These are phyloP conservation scores for Citeromyces siamensis DNA, from an alignment of 1,139 yeast species.

Conservation along the genomic window DNA sequence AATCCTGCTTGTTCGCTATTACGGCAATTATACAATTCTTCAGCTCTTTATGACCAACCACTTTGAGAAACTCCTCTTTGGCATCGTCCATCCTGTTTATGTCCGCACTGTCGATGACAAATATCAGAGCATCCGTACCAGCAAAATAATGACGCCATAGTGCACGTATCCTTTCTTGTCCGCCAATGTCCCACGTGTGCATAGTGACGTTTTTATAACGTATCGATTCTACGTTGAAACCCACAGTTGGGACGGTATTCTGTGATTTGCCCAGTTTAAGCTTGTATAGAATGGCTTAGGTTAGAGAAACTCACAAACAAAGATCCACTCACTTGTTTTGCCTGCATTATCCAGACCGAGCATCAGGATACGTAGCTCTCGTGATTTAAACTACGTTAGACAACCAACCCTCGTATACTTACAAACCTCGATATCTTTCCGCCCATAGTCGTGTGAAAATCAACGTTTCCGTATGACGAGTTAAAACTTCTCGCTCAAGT, in stretches of 20 bases:
- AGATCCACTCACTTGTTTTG: conserved; percentile 48
- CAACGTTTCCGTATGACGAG: background rate
- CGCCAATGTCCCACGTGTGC: conserved; percentile 98
- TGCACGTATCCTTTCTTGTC: conserved; percentile 84
- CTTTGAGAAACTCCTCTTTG: conserved; percentile 64
- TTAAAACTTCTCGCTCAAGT: background rate
- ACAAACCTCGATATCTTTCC: background rate
- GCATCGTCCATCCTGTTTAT: conserved; percentile 63
- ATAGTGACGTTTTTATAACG: conserved; percentile 78
- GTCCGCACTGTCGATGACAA: conserved; percentile 82
- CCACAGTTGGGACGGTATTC: conserved; percentile 87
- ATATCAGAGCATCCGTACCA: conserved; percentile 88
- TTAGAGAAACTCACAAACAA: conserved; percentile 3
- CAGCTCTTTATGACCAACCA: conserved; percentile 71
- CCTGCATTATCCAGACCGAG: conserved; percentile 91
- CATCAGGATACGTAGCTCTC: conserved; percentile 67
- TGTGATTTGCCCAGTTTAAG: conserved; percentile 64
- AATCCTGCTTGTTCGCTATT: conserved; percentile 86
- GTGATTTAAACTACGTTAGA: conserved; percentile 15
- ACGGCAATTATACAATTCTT: conserved; percentile 68
- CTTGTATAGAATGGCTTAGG: conserved; percentile 45
- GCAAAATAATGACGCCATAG: conserved; percentile 94
- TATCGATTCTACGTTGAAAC: conserved; percentile 89
- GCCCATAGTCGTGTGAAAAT: conserved; percentile 1
- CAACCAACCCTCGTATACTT: background rate